Evolutionary conservation across 495 filamentous ascomycete species (phyloP).

Genomic region (Aspergillus wentii): DNA sequence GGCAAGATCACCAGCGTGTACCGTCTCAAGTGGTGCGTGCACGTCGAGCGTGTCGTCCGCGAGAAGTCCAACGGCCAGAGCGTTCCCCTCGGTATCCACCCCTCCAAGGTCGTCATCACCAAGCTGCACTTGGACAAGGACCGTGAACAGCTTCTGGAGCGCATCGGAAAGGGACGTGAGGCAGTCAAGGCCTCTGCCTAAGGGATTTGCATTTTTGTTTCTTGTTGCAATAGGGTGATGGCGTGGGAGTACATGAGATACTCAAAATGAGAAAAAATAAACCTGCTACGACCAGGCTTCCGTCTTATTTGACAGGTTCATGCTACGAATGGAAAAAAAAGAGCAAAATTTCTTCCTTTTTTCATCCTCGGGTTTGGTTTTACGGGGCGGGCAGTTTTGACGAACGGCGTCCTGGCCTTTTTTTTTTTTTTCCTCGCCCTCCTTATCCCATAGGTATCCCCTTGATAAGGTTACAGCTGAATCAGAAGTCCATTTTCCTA

Average conservation of each 20-base stretch:
- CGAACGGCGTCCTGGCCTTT: constrained; percentile 4
- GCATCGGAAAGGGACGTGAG: constrained; percentile 74
- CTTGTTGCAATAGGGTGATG: constrained; percentile 33
- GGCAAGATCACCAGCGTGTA: constrained; percentile 91
- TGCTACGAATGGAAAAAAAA: constrained; percentile 25
- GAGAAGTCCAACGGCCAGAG: constrained; percentile 93
- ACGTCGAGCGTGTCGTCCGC: constrained; percentile 85
- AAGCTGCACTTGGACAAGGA: constrained; percentile 99
- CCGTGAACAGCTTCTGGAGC: constrained; percentile 87
- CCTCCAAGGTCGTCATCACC: constrained; percentile 91
- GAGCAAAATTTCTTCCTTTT: constrained; percentile 19
- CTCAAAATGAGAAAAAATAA: constrained; percentile 28
- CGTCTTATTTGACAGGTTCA: constrained; percentile 22
- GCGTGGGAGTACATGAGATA: constrained; percentile 32
- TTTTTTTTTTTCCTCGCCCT: constrained; percentile 7
- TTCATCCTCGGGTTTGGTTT: constrained; percentile 11
- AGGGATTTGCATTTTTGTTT: constrained; percentile 27
- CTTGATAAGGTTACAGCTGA: background rate
- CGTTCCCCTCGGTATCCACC: constrained; percentile 82
- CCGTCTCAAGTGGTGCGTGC: constrained; percentile 94
- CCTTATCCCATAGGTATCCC: constrained; percentile 3
- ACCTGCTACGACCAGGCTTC: constrained; percentile 29
- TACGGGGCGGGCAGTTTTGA: too few relatives aligned
- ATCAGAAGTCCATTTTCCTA: too few relatives aligned
- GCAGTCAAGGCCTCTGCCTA: constrained; percentile 33